These are phyloP conservation scores for Tricholoma sp. DNA, from an alignment of 768 basidiomycete species.

Conservation along the genomic window DNA sequence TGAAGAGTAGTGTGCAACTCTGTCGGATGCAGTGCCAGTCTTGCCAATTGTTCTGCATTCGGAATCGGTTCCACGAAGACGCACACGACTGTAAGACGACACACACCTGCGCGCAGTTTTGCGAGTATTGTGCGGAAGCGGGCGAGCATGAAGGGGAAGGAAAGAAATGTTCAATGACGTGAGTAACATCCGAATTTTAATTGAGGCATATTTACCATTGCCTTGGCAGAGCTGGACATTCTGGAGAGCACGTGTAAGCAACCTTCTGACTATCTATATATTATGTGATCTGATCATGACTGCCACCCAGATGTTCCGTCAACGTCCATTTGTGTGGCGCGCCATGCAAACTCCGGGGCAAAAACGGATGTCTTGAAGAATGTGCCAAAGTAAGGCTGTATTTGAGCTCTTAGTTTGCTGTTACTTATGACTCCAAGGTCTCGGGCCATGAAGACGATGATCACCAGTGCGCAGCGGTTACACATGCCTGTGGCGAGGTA, in stretches of 20 bases:
- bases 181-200: neutral
- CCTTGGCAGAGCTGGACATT: neutral
- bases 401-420: neutral
- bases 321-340: slow-evolving; percentile 51
- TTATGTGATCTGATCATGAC: neutral
- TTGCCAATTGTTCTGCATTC: slow-evolving; percentile 48
- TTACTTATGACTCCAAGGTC: slow-evolving; percentile 26
- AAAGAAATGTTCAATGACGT: slow-evolving; percentile 33
- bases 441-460: slow-evolving; percentile 42
- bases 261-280: neutral
- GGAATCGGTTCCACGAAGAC: slow-evolving; percentile 37
- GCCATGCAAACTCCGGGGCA: slow-evolving; percentile 39
- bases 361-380: slow-evolving; percentile 43
- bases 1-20: slow-evolving; percentile 40
- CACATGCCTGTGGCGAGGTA: slow-evolving; percentile 55
- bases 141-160: slow-evolving; percentile 27
- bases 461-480: slow-evolving; percentile 48
- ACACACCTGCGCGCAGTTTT: slow-evolving; percentile 42
- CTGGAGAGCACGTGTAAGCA: slow-evolving; percentile 2
- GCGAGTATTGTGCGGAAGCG: slow-evolving; percentile 32
- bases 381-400: slow-evolving; percentile 42
- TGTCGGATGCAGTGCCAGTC: slow-evolving; percentile 43
- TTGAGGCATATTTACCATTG: neutral
- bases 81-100: slow-evolving; percentile 46
- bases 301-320: slow-evolving; percentile 41